These are phyloP conservation scores for Populus nigra DNA, from an alignment of 345 rosid genomes.

Conservation along the genomic window DNA sequence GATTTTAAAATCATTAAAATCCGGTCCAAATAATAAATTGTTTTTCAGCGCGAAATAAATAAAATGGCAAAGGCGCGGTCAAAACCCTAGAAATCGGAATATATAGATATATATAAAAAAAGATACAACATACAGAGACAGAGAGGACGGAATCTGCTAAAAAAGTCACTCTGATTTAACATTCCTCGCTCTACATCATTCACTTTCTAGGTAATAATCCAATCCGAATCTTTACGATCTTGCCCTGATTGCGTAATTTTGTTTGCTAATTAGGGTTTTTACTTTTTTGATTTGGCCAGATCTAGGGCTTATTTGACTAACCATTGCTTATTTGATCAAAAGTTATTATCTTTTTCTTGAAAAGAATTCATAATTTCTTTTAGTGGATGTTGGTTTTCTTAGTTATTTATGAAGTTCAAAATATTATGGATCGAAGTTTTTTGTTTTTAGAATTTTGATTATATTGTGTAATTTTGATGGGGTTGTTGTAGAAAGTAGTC, in stretches of 20 bases:
- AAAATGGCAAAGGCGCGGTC: background rate
- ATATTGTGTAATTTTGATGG: background rate
- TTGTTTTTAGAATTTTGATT: background rate
- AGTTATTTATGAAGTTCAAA: background rate
- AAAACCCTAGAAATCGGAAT: constrained; percentile 9
- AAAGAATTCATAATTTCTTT: background rate
- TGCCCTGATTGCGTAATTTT: background rate
- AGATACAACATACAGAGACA: background rate
- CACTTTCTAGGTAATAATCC: background rate
- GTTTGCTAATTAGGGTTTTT: background rate
- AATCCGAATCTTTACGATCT: background rate
- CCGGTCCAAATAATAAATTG: background rate
- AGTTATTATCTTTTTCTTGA: background rate
- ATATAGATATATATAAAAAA: no score
- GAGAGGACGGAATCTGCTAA: background rate
- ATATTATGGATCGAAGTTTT: background rate
- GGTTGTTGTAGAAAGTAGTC: background rate
- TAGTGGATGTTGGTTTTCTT: background rate
- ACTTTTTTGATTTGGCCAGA: background rate
- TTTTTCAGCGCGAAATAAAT: background rate
- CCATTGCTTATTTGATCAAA: background rate
- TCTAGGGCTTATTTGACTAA: background rate
- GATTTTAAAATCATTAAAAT: background rate
- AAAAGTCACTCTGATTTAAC: background rate
- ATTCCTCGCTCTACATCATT: background rate